Conservation (phyloP, 305 asterid species). For the Fraxinus platypoda region DNA sequence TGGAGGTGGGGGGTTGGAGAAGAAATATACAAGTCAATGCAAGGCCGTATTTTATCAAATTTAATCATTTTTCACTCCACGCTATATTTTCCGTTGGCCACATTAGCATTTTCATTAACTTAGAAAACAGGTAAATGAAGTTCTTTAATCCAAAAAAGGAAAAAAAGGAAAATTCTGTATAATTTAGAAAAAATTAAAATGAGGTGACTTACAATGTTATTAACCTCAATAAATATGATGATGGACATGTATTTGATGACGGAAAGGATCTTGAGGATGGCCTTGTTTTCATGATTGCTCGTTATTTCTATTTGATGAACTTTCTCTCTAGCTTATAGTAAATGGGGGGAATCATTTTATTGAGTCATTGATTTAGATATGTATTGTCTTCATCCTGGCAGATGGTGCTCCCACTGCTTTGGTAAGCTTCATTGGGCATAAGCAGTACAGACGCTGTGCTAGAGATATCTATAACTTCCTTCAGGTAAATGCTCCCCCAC, state of each 20-base stretch:
- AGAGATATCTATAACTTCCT: constrained; percentile 79
- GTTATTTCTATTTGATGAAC: constrained; percentile 1
- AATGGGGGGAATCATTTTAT: constrained; percentile 10
- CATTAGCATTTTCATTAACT: neutral
- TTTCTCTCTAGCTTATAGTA: neutral
- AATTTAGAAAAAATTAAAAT: neutral
- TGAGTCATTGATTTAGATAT: neutral
- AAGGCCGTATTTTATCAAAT: neutral
- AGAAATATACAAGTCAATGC: neutral
- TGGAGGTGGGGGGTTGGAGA: neutral
- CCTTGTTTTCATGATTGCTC: neutral
- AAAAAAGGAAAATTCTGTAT: neutral
- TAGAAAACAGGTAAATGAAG: neutral
- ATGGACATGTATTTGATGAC: neutral
- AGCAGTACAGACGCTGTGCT: constrained; percentile 81
- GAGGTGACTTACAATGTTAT: neutral
- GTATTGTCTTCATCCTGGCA: constrained; percentile 23
- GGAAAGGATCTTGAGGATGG: neutral
- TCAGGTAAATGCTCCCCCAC: constrained; percentile 51
- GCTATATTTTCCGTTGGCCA: neutral
- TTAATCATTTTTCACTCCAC: neutral
- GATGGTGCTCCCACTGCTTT: constrained; percentile 85
- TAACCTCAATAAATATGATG: neutral
- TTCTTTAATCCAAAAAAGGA: neutral
- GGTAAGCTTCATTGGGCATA: constrained; percentile 86